Evolutionary conservation across 1,139 yeast genomes (phyloP).

Genomic region (Taphrina betulina): DNA sequence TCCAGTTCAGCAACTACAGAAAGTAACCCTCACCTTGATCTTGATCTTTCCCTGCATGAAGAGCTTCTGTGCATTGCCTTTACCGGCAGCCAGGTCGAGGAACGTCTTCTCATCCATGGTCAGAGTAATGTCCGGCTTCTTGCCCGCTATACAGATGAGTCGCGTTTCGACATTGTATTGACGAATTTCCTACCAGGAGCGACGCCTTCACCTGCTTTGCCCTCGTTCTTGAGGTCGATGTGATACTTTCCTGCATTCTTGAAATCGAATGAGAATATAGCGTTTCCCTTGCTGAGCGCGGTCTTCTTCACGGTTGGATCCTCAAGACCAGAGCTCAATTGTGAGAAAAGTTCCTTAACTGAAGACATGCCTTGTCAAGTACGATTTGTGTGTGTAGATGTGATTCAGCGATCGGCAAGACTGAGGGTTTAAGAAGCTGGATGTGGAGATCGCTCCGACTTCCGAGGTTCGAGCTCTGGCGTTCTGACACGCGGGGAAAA

Average conservation of each 20-base stretch:
- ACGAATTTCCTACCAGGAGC: constrained; percentile 16
- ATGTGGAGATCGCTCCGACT: no score
- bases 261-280: constrained; percentile 64
- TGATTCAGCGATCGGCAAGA: no score
- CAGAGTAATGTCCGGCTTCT: constrained; percentile 66
- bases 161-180: not conserved
- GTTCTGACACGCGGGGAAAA: no score
- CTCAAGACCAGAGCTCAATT: constrained; percentile 20
- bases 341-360: constrained; percentile 26
- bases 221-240: constrained; percentile 58
- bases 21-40: constrained; percentile 47
- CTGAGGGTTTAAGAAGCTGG: no score
- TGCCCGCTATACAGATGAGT: constrained; percentile 41
- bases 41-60: constrained; percentile 80
- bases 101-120: constrained; percentile 59
- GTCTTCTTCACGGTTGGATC: constrained; percentile 29
- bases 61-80: constrained; percentile 78
- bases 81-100: constrained; percentile 67
- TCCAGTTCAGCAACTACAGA: no score
- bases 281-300: constrained; percentile 52
- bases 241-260: constrained; percentile 39
- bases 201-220: constrained; percentile 54
- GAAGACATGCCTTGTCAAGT: constrained; percentile 23
- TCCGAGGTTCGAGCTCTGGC: no score
- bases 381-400: not conserved